Evolutionary conservation across 352 stramenopile species (phyloP), one percentile per base, ranked within the genome.

Genomic region (Phytopythium sindhum): DNA sequence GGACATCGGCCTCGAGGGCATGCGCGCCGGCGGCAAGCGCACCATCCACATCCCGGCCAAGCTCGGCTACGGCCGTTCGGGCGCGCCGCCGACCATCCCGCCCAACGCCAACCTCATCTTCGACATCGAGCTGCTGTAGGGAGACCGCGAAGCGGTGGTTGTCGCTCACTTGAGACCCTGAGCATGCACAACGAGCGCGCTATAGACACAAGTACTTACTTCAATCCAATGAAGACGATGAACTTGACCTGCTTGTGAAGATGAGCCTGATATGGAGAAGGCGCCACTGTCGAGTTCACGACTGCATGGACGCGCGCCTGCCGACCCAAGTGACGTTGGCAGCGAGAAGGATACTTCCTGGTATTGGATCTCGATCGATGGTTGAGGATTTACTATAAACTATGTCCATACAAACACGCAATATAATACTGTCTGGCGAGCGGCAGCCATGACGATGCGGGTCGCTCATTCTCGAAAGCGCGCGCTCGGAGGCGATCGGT

Each of bases 61-160:
- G 75, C 96, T 98, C 65, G 97, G 94, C 54, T 99, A 99, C 69
- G 97, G 97, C 61, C 76, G 76, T 26, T 70, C 79, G 15, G 96
- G 96, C 41, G 79, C 88, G 0, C 78, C 80, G 1, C 81, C 89
- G 28, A 69, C 70, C 48, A 97, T 98, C 63, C 93, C 94, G 2
- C 78, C 86, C 63, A 98, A 98, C 75, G 84, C 96, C 28, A 93
- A 95, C 73, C 77, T 98, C 47, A 89, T 97, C 45, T 98, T 98
- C 72, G 95, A 98, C 57, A 96, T 98, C 39, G 94, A 98, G 73
- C 64, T 98, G 53, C 68, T 98, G 55, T 88, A 84, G 21, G 53
- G 24, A 3, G 11, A 4, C 21, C 12, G n/a, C n/a, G n/a, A n/a
- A n/a, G n/a, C n/a, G n/a, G n/a, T n/a, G n/a, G n/a, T n/a, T n/a